phyloP scores from a whole-genome alignment of 2,329 filamentous ascomycete species.

The Fusarium newnesense region DNA sequence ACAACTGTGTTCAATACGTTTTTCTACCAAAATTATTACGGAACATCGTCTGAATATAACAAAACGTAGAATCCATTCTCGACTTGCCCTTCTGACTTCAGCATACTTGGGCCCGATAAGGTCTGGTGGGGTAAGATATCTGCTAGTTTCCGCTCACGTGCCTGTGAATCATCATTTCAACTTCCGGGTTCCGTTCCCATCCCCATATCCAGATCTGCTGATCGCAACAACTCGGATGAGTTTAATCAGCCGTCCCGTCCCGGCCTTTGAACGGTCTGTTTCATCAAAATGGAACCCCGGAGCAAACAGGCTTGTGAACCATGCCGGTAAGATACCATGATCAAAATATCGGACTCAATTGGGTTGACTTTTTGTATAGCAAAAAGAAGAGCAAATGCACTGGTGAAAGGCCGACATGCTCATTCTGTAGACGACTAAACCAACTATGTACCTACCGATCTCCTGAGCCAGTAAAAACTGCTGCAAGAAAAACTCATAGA shows the following conservation, averaged over 20 bases:
- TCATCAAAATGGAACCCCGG: not conserved
- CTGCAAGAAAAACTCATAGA: not conserved
- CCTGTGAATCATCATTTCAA: not conserved
- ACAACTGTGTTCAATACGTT: not conserved
- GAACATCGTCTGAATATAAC: not conserved
- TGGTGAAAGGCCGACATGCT: conserved; percentile 5
- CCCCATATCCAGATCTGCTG: not conserved
- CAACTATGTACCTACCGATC: conserved; percentile 1
- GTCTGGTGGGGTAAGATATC: not conserved
- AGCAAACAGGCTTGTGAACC: conserved; percentile 18
- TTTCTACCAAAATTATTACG: rapidly evolving
- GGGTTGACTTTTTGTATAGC: not conserved
- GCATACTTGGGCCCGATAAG: not conserved
- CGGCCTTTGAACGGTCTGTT: not conserved
- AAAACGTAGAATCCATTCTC: not conserved
- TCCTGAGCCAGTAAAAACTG: not conserved
- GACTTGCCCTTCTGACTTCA: not conserved
- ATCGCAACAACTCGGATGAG: not conserved
- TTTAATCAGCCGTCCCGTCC: not conserved
- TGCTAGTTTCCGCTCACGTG: not conserved
- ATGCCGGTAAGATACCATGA: not conserved
- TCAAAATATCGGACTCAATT: rapidly evolving
- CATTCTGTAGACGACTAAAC: not conserved
- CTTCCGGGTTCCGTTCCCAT: not conserved
- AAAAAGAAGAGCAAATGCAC: conserved; percentile 22